Conservation (phyloP, 2,329 filamentous ascomycete species). For the Harringtonia aguacate region DNA sequence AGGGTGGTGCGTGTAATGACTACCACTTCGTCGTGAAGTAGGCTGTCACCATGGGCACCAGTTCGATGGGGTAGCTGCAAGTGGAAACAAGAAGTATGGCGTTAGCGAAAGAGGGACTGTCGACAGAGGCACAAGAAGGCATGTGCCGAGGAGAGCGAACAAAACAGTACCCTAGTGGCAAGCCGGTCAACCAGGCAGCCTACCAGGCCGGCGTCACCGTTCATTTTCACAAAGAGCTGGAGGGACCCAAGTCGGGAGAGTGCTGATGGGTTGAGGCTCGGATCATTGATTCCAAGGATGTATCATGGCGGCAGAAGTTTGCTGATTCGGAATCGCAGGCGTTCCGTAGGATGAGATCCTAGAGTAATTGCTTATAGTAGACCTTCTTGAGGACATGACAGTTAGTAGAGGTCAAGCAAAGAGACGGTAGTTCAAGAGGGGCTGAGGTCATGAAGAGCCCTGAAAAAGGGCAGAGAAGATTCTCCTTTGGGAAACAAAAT, state of each 20-base stretch:
- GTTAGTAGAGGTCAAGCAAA: no score
- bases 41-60: conserved; percentile 43
- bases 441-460: no score
- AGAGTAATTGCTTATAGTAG: no score
- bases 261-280: conserved; percentile 1
- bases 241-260: neutral
- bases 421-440: no score
- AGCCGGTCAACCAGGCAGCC: conserved; percentile 52
- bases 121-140: neutral
- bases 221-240: conserved; percentile 32
- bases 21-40: conserved; percentile 50
- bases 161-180: conserved; percentile 42
- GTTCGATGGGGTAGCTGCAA: conserved; percentile 52
- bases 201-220: conserved; percentile 48
- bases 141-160: neutral
- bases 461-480: no score
- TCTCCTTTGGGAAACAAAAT: no score
- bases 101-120: neutral
- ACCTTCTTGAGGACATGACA: no score
- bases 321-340: no score
- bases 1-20: conserved; percentile 50
- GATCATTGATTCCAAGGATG: neutral
- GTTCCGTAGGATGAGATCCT: neutral
- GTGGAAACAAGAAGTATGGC: conserved; percentile 3
- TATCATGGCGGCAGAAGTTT: no score